Conservation (phyloP, 2,329 filamentous ascomycete species). For the Microcyclospora pomicola region DNA sequence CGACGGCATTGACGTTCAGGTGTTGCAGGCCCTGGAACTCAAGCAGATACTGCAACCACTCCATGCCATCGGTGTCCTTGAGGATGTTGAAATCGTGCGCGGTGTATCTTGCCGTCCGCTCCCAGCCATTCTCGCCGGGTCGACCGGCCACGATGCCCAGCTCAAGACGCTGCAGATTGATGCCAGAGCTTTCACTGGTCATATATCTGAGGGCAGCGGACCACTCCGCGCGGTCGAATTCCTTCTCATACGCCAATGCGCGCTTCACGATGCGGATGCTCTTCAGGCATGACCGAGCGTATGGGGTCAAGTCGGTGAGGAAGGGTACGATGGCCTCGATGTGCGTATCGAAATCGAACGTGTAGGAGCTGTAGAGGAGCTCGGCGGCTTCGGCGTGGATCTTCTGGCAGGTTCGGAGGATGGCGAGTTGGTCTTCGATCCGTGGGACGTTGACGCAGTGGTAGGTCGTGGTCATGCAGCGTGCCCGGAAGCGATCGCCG, state of each 20-base stretch:
- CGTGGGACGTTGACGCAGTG: conserved; percentile 30
- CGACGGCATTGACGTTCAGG: conserved; percentile 39
- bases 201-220: conserved; percentile 38
- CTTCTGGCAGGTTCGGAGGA: conserved; percentile 23
- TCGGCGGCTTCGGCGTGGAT: conserved; percentile 44
- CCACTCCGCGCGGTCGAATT: conserved; percentile 46
- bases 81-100: conserved; percentile 34
- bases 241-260: conserved; percentile 38
- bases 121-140: conserved; percentile 34
- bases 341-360: conserved; percentile 46
- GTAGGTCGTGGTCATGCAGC: conserved; percentile 42
- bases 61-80: conserved; percentile 35
- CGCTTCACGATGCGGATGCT: conserved; percentile 43
- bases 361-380: conserved; percentile 42
- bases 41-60: conserved; percentile 45
- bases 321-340: conserved; percentile 49
- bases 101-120: conserved; percentile 33
- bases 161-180: conserved; percentile 26
- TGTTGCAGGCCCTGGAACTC: conserved; percentile 36
- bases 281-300: conserved; percentile 34
- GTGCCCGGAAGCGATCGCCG: conserved; percentile 28
- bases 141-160: conserved; percentile 44
- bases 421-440: conserved; percentile 20
- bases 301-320: conserved; percentile 41
- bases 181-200: conserved; percentile 13